Evolutionary conservation across 2,329 filamentous ascomycete species (phyloP), one percentile per base, ranked within the genome.

Genomic region (Sporothrix globosa): DNA sequence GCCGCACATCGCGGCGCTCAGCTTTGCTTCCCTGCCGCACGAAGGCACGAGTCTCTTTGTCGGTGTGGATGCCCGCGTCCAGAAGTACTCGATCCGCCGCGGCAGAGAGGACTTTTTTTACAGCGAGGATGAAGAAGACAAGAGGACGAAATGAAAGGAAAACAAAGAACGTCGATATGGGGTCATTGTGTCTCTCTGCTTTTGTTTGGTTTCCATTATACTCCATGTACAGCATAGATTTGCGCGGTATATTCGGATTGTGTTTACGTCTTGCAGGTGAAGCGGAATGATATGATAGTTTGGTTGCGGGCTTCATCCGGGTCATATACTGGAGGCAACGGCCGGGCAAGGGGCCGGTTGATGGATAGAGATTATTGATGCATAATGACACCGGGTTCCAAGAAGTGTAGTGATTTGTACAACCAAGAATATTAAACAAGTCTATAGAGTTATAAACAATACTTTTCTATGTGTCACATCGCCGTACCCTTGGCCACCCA

Each of bases 41-140:
- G 85, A 87, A 34, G 75, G 80, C 70, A 76, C 84, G 0, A 86
- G 84, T 67, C 73, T 88, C 46, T 87, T 85, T 71, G 77, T 84
- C 0, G 84, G 81, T 0, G 76, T 79, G 10, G 81, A 80, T 0
- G 63, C 74, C 2, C 69, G 71, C 2, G 50, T 88, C 30, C 75
- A 74, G 7, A 84, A 84, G 74, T 85, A 81, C 70, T 83, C 83
- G 0, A 81, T 86, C 66, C 82, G 81, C 0, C 39, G 91, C 77
- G 10, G 24, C 3, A 11, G 30, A 10, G 70, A 71, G 39, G 70
- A 71, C 17, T 4, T 69, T 10, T 60, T 71, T 41, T 63, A 65
- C n/a, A 52, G 67, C 27, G 70, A 71, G 11, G 70, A 71, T 7
- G 69, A 67, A 4, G 58, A 54, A 30, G 56, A 63, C 14, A 44